Conservation (phyloP, 139 green algal genomes). For the Nannochloris sp. region DNA sequence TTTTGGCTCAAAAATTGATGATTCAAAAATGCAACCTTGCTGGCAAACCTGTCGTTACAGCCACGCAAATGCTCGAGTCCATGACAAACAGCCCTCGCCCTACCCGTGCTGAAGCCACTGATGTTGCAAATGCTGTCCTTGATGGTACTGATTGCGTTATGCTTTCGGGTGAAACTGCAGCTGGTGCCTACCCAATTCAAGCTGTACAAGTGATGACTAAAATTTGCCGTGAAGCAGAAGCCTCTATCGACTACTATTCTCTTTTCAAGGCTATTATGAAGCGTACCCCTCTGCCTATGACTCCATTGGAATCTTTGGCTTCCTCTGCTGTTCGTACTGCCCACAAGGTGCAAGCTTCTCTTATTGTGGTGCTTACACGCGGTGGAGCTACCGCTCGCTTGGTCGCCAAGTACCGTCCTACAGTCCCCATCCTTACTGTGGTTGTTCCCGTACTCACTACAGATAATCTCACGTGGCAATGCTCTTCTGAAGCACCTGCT, state of each 20-base stretch:
- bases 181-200: slow-evolving; percentile 82
- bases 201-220: slow-evolving; percentile 86
- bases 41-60: slow-evolving; percentile 96
- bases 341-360: slow-evolving; percentile 84
- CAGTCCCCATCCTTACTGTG: slow-evolving; percentile 85
- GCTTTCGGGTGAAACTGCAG: slow-evolving; percentile 94
- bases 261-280: slow-evolving; percentile 83
- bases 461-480: slow-evolving; percentile 86
- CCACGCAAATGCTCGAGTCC: slow-evolving; percentile 91
- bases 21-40: slow-evolving; percentile 91
- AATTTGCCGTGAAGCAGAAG: slow-evolving; percentile 89
- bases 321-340: slow-evolving; percentile 91
- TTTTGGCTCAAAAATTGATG: slow-evolving; percentile 98
- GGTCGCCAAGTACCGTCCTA: slow-evolving; percentile 88
- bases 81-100: slow-evolving; percentile 94
- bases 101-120: slow-evolving; percentile 89
- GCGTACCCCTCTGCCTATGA: slow-evolving; percentile 83
- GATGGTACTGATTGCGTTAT: slow-evolving; percentile 97
- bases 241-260: slow-evolving; percentile 86
- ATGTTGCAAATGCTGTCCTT: slow-evolving; percentile 95
- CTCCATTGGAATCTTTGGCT: slow-evolving; percentile 87
- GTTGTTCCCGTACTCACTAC: slow-evolving; percentile 85
- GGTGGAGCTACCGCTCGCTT: slow-evolving; percentile 83
- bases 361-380: slow-evolving; percentile 87
- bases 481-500: slow-evolving; percentile 74